Percentiles rank a stretch among this genome's conserved stretches.
Evolutionary conservation across 192 early-diverging fungal species (phyloP).

Genomic region (Backusella tuberculispora): DNA sequence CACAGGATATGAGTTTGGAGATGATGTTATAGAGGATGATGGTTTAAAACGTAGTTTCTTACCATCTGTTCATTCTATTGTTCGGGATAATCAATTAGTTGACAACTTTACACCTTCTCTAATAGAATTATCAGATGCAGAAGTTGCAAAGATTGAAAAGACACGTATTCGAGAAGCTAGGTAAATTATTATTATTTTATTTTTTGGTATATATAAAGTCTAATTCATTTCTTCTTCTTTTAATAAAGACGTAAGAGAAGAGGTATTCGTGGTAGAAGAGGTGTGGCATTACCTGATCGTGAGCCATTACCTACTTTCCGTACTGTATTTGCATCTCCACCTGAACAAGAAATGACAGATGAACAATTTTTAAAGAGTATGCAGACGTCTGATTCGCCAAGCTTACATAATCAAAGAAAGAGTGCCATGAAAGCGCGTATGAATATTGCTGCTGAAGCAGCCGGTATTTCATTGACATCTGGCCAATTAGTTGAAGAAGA

Average conservation of each 20-base stretch:
- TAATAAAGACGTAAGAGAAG: conserved; percentile 75
- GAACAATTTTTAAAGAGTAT: conserved; percentile 36
- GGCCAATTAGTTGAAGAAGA: not conserved
- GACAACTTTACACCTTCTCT: conserved; percentile 68
- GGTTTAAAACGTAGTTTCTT: conserved; percentile 73
- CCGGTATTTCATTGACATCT: conserved; percentile 1
- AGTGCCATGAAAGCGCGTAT: conserved; percentile 38
- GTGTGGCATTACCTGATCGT: conserved; percentile 67
- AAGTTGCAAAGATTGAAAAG: conserved; percentile 82
- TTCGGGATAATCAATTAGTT: conserved; percentile 54
- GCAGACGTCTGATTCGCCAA: not conserved
- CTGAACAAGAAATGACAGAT: conserved; percentile 47
- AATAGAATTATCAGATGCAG: conserved; percentile 64
- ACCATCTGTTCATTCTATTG: conserved; percentile 57
- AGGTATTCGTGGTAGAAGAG: conserved; percentile 77
- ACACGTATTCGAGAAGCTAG: conserved; percentile 79
- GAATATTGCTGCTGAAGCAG: conserved; percentile 43
- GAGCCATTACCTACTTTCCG: conserved; percentile 68
- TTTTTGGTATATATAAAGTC: not conserved
- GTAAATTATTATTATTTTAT: conserved; percentile 23
- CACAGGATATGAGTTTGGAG: conserved; percentile 74
- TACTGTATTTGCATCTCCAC: conserved; percentile 51
- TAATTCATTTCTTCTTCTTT: not conserved
- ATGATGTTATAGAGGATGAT: conserved; percentile 77
- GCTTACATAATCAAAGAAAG: conserved; percentile 26